Conservation (phyloP, 148 eudicot species). For the Polygonum aviculare region DNA sequence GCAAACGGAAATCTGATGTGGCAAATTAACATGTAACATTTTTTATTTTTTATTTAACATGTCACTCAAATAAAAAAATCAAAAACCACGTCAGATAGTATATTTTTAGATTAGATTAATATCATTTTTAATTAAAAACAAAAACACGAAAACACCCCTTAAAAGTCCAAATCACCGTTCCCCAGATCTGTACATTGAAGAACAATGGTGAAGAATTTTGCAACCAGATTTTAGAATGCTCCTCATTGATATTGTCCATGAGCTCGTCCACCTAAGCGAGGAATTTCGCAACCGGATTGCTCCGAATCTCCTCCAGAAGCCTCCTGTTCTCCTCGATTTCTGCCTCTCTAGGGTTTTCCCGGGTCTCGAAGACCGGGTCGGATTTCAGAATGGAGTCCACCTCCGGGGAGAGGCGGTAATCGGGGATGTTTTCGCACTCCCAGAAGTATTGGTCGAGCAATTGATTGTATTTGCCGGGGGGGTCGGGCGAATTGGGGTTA, state of each 20-base stretch:
- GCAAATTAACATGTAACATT: too few relatives aligned
- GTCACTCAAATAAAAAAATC: too few relatives aligned
- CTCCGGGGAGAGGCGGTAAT: slow-evolving; percentile 59
- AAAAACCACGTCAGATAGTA: too few relatives aligned
- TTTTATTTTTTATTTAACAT: too few relatives aligned
- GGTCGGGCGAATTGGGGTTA: not conserved
- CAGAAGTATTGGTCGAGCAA: slow-evolving; percentile 75
- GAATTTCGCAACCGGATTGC: slow-evolving; percentile 58
- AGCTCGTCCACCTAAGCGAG: slow-evolving; percentile 47
- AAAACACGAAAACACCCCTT: too few relatives aligned
- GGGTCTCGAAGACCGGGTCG: slow-evolving; percentile 50
- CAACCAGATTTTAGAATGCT: too few relatives aligned
- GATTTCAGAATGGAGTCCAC: slow-evolving; percentile 47
- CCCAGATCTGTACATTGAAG: too few relatives aligned
- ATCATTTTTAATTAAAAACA: too few relatives aligned
- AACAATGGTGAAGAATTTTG: too few relatives aligned
- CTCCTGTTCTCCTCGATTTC: slow-evolving; percentile 62
- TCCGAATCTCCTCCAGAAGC: slow-evolving; percentile 56
- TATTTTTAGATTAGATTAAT: too few relatives aligned
- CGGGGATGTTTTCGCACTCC: slow-evolving; percentile 73
- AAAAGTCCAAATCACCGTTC: too few relatives aligned
- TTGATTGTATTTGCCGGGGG: slow-evolving; percentile 37
- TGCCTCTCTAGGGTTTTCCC: slow-evolving; percentile 45
- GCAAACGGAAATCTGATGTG: too few relatives aligned
- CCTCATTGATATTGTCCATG: slow-evolving; percentile 51